Evolutionary conservation across 2,329 filamentous ascomycete species (phyloP), one percentile per base, ranked within the genome.

Genomic region (Ophiocordyceps polyrhachis-furcata): DNA sequence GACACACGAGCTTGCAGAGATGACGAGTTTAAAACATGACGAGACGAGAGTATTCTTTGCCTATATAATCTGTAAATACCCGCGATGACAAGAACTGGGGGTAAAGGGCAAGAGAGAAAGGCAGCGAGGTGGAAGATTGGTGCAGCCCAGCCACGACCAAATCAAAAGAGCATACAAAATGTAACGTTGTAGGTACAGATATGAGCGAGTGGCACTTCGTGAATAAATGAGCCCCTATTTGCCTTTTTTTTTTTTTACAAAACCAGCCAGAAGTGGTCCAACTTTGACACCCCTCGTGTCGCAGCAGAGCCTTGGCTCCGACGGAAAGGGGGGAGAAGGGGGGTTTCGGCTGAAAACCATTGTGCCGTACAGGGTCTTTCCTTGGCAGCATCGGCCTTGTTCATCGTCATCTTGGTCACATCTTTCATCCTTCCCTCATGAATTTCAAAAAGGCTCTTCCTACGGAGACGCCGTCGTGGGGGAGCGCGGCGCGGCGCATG

Each of bases 391-490:
- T 19, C 11, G 35, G 35, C 31, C 2, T 32, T 5, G 13, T 32
- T 15, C 4, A 13, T 38, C 35, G 11, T 41, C 28, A 13, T 12
- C 31, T 28, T 21, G 38, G 5, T 31, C n/a, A 7, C 17, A 7
- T 14, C 20, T 15, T 14, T 53, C 47, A 58, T 14, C 54, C 70
- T 51, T 85, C 79, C 42, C 76, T 63, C 53, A 93, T 59, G 52
- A 96, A 94, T 41, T 71, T 74, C 55, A 95, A 58, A 58, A 95
- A 93, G 0, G 76, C 79, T 49, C 71, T 68, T 0, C 77, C 81
- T 45, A 94, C 77, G 3, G 68, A 63, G n/a, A 91, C 67, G 1
- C 89, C 88, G 58, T 95, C 87, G 50, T 95, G 86, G 45, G 74
- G 67, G 31, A 76, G 68, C 9, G 65, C 65, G 2, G 80, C 80